A percentile compares a stretch with the other conserved stretches of the same genome.
Evolutionary conservation across 306 rosid species (phyloP).

Genomic region (Pyrus betulifolia): DNA sequence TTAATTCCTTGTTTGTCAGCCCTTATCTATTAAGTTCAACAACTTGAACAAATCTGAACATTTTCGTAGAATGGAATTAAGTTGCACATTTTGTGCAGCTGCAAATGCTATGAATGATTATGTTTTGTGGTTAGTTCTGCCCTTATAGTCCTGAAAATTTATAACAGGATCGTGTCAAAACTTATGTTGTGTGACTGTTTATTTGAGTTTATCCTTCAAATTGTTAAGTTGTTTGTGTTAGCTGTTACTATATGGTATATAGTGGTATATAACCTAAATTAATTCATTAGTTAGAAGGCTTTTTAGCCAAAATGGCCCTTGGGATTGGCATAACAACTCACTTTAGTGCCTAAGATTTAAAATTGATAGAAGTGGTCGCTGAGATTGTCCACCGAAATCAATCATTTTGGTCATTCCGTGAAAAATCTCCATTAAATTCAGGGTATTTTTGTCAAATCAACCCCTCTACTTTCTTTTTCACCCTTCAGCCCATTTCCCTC

Average conservation of each 20-base stretch:
- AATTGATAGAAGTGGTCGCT: too few species aligned
- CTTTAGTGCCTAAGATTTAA: too few species aligned
- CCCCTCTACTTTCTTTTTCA: too few species aligned
- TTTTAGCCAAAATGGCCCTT: too few species aligned
- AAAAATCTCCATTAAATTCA: too few species aligned
- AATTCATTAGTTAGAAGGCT: neutral
- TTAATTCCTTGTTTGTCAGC: neutral
- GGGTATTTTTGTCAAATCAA: too few species aligned
- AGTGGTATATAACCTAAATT: neutral
- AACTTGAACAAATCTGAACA: neutral
- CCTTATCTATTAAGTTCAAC: neutral
- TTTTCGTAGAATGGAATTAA: neutral
- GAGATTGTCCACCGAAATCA: too few species aligned
- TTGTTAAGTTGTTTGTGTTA: neutral
- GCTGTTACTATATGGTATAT: neutral
- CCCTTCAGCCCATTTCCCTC: too few species aligned
- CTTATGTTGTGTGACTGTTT: neutral
- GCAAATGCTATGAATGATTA: neutral
- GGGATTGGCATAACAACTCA: too few species aligned
- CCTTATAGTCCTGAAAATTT: neutral
- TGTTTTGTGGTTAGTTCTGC: neutral
- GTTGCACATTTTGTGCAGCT: neutral
- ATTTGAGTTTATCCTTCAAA: neutral
- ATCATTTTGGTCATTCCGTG: too few species aligned
- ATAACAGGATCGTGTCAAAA: neutral